Evolutionary conservation across 2,329 filamentous ascomycete species (phyloP), one percentile per base, ranked within the genome.

Genomic region (Fusarium lateritium): DNA sequence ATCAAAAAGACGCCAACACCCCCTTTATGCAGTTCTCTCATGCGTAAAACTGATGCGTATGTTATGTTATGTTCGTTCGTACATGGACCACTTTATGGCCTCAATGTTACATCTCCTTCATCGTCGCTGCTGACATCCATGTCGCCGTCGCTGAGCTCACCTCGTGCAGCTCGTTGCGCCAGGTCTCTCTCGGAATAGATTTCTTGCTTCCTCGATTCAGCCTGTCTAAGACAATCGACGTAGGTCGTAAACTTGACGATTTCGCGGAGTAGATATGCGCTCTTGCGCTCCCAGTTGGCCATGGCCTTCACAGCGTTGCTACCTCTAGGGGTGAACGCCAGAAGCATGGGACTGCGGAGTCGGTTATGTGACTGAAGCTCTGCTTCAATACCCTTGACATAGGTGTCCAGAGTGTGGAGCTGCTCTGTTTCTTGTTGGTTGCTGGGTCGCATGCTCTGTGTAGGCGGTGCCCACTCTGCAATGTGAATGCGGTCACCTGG

Each of bases 191-290:
- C 89, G 5, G 79, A 77, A 70, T 94, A 92, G 42, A 98, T 90
- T 76, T 90, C 91, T 45, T 88, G 85, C 77, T 92, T 94, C 56
- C 89, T 85, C 33, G 78, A 81, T 72, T 92, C 88, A 1, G 94
- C 94, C 38, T 88, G 87, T 60, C 89, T 85, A 51, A 99, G 82
- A 34, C 89, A 91, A 78, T 98, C 96, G 71, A 98, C 94, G 76
- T 98, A 99, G 0, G 94, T 98, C 63, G 92, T 86, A 82, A 97
- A 98, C 80, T 98, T 98, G 79, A 98, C 94, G 78, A 97, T 98
- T 82, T 99, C 96, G 36, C 93, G 86, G 14, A 98, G 85, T 40
- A 99, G 83, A 77, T 98, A 97, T 31, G 93, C 91, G 57, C 93
- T 97, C 83, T 98, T 98, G 76, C 92, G 90, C 83, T 99, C 94